phyloP scores from a whole-genome alignment of 257 asterid genomes.

The Voacanga thouarsii region DNA sequence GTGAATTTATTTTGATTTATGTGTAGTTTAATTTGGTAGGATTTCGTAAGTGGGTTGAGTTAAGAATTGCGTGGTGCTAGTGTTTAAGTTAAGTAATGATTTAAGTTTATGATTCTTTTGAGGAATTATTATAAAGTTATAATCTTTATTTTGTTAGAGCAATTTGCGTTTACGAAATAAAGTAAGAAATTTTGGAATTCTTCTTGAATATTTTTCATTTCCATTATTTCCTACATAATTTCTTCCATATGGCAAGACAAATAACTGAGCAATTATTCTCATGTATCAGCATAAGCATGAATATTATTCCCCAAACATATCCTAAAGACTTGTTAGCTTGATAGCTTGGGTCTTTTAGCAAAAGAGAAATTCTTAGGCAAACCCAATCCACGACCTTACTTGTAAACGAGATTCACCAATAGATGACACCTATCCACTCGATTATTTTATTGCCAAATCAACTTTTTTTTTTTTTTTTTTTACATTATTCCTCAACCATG shows the following conservation, averaged over 20 bases:
- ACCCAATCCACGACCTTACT: too few species aligned
- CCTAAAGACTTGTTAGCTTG: not conserved
- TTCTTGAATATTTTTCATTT: not conserved
- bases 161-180: not conserved
- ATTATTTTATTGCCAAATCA: too few species aligned
- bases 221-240: not conserved
- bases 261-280: not conserved
- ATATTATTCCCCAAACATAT: not conserved
- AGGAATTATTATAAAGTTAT: not conserved
- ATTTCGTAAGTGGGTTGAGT: not conserved
- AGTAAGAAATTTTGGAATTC: not conserved
- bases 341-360: too few species aligned
- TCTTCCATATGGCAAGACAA: not conserved
- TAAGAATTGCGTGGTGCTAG: not conserved
- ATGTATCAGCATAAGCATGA: not conserved
- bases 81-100: not conserved
- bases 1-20: not conserved
- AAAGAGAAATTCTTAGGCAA: too few species aligned
- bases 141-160: not conserved
- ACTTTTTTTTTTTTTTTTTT: too few species aligned
- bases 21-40: conserved; percentile 7
- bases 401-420: too few species aligned
- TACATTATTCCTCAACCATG: too few species aligned
- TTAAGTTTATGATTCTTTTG: not conserved
- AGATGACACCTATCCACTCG: too few species aligned